Conservation (phyloP, 2,329 filamentous ascomycete species). For the Sporothrix curviconia region DNA sequence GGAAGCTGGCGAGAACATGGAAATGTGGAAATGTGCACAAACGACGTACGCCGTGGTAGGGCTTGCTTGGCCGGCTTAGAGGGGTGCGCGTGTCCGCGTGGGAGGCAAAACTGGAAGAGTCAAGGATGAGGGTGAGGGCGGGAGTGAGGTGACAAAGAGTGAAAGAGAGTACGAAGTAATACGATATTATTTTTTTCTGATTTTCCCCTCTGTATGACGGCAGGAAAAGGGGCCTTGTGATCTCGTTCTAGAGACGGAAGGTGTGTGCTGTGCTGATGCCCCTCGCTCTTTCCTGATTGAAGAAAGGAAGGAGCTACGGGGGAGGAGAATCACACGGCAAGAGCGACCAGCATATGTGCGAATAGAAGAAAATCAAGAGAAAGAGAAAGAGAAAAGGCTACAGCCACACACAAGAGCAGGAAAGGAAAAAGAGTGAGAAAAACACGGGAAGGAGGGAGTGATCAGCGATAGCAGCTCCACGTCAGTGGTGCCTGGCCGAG, state of each 20-base stretch:
- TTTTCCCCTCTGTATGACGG: no score
- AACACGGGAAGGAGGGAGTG: not conserved
- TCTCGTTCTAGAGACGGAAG: not conserved
- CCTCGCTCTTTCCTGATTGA: not conserved
- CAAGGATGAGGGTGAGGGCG: no score
- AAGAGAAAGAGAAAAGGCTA: no score
- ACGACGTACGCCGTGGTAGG: not conserved
- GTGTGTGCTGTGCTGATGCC: not conserved
- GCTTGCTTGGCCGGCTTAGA: not conserved
- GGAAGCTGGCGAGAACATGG: not conserved
- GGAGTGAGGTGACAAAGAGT: not conserved
- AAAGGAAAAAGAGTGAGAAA: no score
- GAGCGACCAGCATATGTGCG: not conserved
- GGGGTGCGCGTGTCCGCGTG: not conserved
- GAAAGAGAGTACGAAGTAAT: no score
- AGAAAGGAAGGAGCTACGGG: not conserved
- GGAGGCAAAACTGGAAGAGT: no score
- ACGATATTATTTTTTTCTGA: not conserved
- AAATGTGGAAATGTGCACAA: conserved; percentile 5
- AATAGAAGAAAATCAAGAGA: not conserved
- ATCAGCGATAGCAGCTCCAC: not conserved
- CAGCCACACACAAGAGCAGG: not conserved
- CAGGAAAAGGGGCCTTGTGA: not conserved
- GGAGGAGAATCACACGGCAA: not conserved
- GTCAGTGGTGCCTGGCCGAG: not conserved